phyloP scores from a whole-genome alignment of 2,329 filamentous ascomycete species.

The Nemania abortiva region DNA sequence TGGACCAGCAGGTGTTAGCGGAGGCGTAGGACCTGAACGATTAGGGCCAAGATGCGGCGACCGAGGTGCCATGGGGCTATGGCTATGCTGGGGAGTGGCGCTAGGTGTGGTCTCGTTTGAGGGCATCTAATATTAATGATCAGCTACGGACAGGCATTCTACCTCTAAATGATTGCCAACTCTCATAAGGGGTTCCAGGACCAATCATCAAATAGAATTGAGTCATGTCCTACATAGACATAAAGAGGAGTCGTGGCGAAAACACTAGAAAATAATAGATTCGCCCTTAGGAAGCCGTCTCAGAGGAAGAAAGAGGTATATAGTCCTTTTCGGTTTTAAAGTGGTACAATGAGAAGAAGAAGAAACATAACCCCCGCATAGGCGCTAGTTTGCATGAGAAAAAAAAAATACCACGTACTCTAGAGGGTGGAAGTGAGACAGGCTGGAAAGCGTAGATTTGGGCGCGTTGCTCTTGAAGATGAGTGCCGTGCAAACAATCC shows the following conservation, averaged over 20 bases:
- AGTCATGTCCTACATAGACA: slow-evolving; percentile 4
- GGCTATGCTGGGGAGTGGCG: slow-evolving; percentile 74
- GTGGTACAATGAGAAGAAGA: slow-evolving; percentile 17
- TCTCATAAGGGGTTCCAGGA: neutral
- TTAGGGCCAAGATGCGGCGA: slow-evolving; percentile 77
- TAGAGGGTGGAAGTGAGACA: slow-evolving; percentile 85
- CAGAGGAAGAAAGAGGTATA: neutral
- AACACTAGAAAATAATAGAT: neutral
- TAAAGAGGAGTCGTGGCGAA: slow-evolving; percentile 4
- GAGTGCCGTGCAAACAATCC: slow-evolving; percentile 76
- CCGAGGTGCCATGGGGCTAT: slow-evolving; percentile 71
- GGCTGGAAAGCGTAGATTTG: slow-evolving; percentile 91
- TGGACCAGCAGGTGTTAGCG: slow-evolving; percentile 87
- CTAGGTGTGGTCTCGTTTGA: slow-evolving; percentile 71
- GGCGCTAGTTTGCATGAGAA: slow-evolving; percentile 40
- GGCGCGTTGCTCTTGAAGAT: slow-evolving; percentile 84
- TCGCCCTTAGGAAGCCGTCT: neutral
- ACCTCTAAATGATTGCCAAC: neutral
- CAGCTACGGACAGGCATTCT: slow-evolving; percentile 32
- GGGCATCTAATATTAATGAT: slow-evolving; percentile 59
- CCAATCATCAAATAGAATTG: slow-evolving; percentile 3
- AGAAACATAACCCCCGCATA: slow-evolving; percentile 2
- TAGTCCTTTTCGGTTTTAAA: neutral
- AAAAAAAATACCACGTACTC: slow-evolving; percentile 73
- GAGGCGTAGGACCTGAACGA: slow-evolving; percentile 81